A percentile compares a stretch with the other conserved stretches of the same genome.
These are phyloP conservation scores for Aspergillus coremiiformis DNA, from an alignment of 495 filamentous ascomycete species.

Conservation along the genomic window DNA sequence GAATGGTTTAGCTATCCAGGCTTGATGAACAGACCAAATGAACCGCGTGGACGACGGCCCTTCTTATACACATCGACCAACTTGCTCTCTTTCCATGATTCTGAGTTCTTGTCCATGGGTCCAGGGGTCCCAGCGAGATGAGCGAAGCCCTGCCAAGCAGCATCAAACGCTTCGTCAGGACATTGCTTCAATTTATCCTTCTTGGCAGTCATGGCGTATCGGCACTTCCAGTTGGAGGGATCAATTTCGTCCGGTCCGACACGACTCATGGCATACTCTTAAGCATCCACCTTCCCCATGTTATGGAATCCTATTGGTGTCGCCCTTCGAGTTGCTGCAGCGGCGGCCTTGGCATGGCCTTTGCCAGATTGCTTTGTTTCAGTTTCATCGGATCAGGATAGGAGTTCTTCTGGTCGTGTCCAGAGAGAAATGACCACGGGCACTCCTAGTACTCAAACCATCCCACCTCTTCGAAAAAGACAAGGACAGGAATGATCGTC, in stretches of 20 bases:
- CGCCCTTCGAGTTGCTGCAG: not conserved
- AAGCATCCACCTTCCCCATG: not conserved
- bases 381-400: not conserved
- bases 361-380: not conserved
- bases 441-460: too few species aligned
- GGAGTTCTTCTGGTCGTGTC: too few species aligned
- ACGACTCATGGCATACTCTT: not conserved
- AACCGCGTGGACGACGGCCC: not conserved
- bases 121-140: not conserved
- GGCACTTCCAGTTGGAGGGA: not conserved
- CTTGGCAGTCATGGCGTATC: not conserved
- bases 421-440: too few species aligned
- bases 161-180: conserved; percentile 5
- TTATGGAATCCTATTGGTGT: not conserved
- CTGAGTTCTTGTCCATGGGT: not conserved
- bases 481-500: not conserved
- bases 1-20: conserved; percentile 6
- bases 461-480: too few species aligned
- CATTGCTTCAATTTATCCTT: not conserved
- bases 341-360: not conserved
- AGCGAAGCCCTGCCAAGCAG: conserved; percentile 7
- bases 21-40: conserved; percentile 1
- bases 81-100: not conserved
- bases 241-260: not conserved
- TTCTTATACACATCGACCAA: conserved; percentile 3